Conservation (phyloP, 306 rosid genomes). For the Clitoria ternatea region DNA sequence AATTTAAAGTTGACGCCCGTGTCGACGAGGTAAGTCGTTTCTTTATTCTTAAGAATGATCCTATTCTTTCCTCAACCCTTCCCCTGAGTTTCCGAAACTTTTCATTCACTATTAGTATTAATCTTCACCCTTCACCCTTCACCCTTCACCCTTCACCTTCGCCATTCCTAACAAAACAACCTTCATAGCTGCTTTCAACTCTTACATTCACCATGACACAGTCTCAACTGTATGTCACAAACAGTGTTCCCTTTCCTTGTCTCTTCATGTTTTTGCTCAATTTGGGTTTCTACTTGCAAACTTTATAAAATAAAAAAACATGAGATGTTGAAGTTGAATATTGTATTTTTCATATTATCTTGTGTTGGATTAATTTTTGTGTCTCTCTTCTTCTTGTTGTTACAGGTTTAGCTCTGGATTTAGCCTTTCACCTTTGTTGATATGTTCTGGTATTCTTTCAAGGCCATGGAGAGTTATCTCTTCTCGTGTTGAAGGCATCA, state of each 20-base stretch:
- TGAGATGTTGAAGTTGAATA: not conserved
- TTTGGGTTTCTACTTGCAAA: not conserved
- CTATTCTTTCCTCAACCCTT: not conserved
- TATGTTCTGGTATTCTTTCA: constrained; percentile 30
- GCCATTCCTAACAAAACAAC: no score
- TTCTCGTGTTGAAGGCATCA: not conserved
- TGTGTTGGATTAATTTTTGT: not conserved
- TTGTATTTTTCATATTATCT: no score
- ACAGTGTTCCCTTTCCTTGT: not conserved
- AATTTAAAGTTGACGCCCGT: no score
- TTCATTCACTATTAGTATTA: not conserved
- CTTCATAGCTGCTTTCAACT: not conserved
- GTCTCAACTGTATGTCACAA: not conserved
- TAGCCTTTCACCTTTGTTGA: constrained; percentile 28
- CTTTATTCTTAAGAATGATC: no score
- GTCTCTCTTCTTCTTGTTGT: not conserved
- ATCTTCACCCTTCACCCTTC: not conserved
- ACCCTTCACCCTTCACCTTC: not conserved
- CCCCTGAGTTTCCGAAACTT: not conserved
- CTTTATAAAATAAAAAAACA: not conserved
- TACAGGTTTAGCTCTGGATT: constrained; percentile 58
- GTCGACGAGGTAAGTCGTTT: no score
- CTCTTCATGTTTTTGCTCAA: not conserved
- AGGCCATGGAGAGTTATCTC: constrained; percentile 30
- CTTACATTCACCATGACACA: not conserved